Evolutionary conservation across 1,139 yeast species (phyloP).

Genomic region (Kurtzmaniella quercitrusa): DNA sequence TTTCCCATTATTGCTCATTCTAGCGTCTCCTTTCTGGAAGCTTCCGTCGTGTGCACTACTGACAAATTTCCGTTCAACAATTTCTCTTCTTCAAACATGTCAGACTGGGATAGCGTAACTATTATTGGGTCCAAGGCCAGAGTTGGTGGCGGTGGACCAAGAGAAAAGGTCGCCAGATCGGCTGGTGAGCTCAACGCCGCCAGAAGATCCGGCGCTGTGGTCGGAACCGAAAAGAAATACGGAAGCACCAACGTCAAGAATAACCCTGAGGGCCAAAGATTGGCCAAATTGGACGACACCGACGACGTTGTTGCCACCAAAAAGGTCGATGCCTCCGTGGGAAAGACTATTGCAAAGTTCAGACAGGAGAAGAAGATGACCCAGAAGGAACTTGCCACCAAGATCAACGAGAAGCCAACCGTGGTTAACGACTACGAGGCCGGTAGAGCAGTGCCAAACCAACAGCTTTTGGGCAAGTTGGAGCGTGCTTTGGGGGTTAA

Average conservation of each 20-base stretch:
- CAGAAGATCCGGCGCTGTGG: constrained; percentile 82
- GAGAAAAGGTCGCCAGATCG: constrained; percentile 78
- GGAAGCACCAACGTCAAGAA: constrained; percentile 61
- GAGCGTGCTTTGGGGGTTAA: constrained; percentile 94
- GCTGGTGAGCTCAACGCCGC: constrained; percentile 85
- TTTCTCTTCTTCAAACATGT: constrained; percentile 20
- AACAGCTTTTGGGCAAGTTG: constrained; percentile 85
- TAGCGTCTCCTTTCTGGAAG: neutral
- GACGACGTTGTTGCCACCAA: constrained; percentile 93
- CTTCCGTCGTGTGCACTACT: constrained; percentile 1
- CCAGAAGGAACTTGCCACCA: constrained; percentile 94
- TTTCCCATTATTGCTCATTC: neutral
- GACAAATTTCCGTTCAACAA: neutral
- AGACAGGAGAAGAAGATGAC: constrained; percentile 87
- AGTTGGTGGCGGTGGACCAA: constrained; percentile 85
- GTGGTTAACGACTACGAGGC: constrained; percentile 96
- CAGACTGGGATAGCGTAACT: constrained; percentile 90
- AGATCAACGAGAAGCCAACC: constrained; percentile 91
- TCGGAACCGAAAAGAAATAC: constrained; percentile 92
- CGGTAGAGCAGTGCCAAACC: constrained; percentile 95
- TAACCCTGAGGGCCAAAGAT: constrained; percentile 89
- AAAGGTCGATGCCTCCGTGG: constrained; percentile 79
- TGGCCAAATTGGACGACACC: constrained; percentile 88
- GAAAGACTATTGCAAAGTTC: constrained; percentile 81
- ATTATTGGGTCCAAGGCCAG: constrained; percentile 86